phyloP scores from a whole-genome alignment of 371 early-diverging fungal genomes.

The Rhizopus delemar region DNA sequence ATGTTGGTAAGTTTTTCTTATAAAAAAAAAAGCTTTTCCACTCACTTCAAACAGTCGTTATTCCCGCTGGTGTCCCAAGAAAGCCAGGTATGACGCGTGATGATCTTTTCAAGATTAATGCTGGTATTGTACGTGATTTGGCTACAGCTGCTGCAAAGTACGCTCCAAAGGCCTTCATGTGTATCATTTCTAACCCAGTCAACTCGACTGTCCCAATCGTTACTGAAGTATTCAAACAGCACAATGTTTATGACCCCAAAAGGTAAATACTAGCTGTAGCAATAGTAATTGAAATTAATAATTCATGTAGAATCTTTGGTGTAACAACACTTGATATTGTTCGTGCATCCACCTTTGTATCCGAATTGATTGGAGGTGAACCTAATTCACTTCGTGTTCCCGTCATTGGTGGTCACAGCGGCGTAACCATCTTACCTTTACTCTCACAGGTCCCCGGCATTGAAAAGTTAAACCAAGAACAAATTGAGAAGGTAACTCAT shows the following conservation, averaged over 20 bases:
- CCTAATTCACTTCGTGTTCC: conserved; percentile 66
- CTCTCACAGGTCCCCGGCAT: conserved; percentile 64
- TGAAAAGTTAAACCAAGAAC: conserved; percentile 63
- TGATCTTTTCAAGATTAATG: conserved; percentile 98
- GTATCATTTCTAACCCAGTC: conserved; percentile 99
- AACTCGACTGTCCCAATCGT: conserved; percentile 99
- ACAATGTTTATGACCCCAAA: conserved; percentile 86
- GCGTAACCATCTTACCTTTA: conserved; percentile 86
- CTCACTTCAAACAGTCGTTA: conserved; percentile 66
- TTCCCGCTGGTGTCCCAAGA: conserved; percentile 99
- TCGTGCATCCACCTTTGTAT: conserved; percentile 84
- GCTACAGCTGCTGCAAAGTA: conserved; percentile 63
- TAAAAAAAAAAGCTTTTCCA: background rate
- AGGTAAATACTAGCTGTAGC: conserved; percentile 42
- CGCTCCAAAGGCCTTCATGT: conserved; percentile 95
- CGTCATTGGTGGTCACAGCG: conserved; percentile 94
- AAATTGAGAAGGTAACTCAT: conserved; percentile 75
- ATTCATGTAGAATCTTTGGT: conserved; percentile 72
- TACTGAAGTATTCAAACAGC: conserved; percentile 92
- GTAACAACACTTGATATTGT: conserved; percentile 90
- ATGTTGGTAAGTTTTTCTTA: conserved; percentile 36
- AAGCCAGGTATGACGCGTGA: conserved; percentile 99
- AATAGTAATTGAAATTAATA: background rate
- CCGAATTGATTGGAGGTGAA: conserved; percentile 54
- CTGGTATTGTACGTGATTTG: conserved; percentile 90